Conservation (phyloP, 495 filamentous ascomycete species). For the Hypoxylon trugodes region DNA sequence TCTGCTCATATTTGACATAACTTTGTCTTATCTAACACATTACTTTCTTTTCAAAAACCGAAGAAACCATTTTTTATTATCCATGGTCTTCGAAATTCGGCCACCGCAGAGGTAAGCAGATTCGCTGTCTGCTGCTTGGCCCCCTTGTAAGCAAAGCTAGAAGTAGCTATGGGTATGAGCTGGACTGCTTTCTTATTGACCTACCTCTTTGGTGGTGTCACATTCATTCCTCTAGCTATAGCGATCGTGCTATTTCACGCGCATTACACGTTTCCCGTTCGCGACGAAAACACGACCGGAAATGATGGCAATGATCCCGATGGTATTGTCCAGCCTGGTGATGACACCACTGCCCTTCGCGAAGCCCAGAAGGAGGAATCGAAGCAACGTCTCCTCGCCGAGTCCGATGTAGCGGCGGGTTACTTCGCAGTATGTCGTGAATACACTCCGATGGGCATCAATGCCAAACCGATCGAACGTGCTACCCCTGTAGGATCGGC, state of each 20-base stretch:
- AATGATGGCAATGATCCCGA: constrained; percentile 41
- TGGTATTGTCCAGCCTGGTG: constrained; percentile 57
- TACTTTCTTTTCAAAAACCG: neutral
- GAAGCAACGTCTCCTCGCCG: constrained; percentile 55
- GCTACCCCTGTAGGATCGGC: constrained; percentile 79
- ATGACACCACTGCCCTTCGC: constrained; percentile 57
- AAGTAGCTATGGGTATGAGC: constrained; percentile 65
- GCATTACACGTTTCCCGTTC: constrained; percentile 71
- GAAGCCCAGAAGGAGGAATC: constrained; percentile 54
- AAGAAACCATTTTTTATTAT: constrained; percentile 7
- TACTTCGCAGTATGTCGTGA: constrained; percentile 96
- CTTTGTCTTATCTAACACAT: neutral
- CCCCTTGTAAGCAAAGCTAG: constrained; percentile 28
- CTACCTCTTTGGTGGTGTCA: constrained; percentile 90
- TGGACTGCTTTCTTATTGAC: constrained; percentile 73
- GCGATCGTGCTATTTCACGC: constrained; percentile 70
- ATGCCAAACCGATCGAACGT: constrained; percentile 90
- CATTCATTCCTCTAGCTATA: constrained; percentile 82
- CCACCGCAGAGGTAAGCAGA: constrained; percentile 39
- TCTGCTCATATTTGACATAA: neutral
- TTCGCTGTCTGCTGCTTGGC: constrained; percentile 35
- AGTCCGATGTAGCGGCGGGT: constrained; percentile 86
- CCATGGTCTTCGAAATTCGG: constrained; percentile 40
- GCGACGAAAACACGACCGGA: constrained; percentile 42
- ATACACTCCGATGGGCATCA: constrained; percentile 87